phyloP scores from a whole-genome alignment of 306 rosid species.

The Cucurbita moschata region DNA sequence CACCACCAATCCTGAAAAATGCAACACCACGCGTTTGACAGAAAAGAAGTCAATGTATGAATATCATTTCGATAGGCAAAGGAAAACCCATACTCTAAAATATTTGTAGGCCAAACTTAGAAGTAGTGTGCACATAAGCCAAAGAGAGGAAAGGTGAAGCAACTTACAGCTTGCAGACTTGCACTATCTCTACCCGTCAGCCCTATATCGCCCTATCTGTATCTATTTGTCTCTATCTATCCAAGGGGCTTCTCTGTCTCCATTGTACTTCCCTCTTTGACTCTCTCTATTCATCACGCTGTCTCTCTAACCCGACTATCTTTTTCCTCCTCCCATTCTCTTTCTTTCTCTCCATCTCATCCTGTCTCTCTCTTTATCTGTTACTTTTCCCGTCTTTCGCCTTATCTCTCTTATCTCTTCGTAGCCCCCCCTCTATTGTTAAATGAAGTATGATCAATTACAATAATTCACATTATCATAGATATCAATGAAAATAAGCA shows the following conservation, averaged over 20 bases:
- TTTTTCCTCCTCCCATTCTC: neutral
- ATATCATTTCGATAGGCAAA: neutral
- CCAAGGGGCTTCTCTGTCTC: neutral
- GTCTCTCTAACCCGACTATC: no score
- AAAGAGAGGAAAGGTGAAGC: no score
- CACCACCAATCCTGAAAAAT: neutral
- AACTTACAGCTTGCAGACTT: neutral
- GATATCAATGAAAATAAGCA: neutral
- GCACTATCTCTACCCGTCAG: neutral
- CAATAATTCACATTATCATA: neutral
- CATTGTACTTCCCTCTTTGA: neutral
- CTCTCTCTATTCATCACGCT: neutral
- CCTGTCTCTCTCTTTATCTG: neutral
- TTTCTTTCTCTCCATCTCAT: neutral
- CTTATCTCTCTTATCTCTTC: no score
- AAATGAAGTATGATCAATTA: neutral
- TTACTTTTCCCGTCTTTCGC: neutral
- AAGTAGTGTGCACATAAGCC: neutral
- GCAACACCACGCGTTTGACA: neutral
- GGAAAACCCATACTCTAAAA: neutral
- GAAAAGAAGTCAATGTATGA: neutral
- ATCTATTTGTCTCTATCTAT: neutral
- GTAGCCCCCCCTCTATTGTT: neutral
- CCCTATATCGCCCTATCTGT: neutral
- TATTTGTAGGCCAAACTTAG: neutral